Evolutionary conservation across 805 yeast species (phyloP).

Genomic region (Candida schatavii): DNA sequence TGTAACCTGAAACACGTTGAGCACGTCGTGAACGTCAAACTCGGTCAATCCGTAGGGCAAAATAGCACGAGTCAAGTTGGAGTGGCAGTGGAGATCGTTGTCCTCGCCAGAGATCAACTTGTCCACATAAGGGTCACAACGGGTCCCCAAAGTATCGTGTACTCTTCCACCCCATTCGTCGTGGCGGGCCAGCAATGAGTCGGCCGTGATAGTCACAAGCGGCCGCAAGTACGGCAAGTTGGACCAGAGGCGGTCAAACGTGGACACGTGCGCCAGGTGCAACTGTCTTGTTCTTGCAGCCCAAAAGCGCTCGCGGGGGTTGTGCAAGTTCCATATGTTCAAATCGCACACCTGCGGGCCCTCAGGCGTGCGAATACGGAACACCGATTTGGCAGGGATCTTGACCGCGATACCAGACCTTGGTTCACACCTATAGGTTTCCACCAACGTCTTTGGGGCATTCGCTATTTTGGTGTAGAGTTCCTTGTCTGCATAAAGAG

Average conservation of each 20-base stretch:
- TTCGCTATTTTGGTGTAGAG: conserved; percentile 46
- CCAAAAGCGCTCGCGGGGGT: conserved; percentile 66
- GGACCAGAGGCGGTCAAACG: conserved; percentile 63
- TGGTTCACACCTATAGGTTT: conserved; percentile 45
- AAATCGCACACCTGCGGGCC: conserved; percentile 73
- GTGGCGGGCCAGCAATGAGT: conserved; percentile 52
- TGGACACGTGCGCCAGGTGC: conserved; percentile 61
- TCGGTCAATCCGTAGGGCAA: conserved; percentile 61
- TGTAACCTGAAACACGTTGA: conserved; percentile 68
- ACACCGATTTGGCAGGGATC: conserved; percentile 58
- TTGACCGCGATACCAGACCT: conserved; percentile 61
- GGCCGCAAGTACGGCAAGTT: conserved; percentile 65
- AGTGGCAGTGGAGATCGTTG: conserved; percentile 65
- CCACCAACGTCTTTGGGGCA: conserved; percentile 42
- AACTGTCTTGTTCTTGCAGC: conserved; percentile 67
- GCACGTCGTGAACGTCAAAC: conserved; percentile 65
- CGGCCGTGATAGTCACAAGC: conserved; percentile 60
- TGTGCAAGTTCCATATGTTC: conserved; percentile 60
- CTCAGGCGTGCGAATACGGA: conserved; percentile 60
- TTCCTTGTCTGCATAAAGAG: conserved; percentile 47
- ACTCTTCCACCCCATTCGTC: conserved; percentile 66
- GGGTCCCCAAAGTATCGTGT: conserved; percentile 64
- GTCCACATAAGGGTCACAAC: conserved; percentile 71
- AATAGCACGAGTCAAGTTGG: conserved; percentile 59
- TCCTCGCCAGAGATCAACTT: conserved; percentile 61